These are phyloP conservation scores for Penicillium flavigenum DNA, from an alignment of 495 filamentous ascomycete species.

Conservation along the genomic window DNA sequence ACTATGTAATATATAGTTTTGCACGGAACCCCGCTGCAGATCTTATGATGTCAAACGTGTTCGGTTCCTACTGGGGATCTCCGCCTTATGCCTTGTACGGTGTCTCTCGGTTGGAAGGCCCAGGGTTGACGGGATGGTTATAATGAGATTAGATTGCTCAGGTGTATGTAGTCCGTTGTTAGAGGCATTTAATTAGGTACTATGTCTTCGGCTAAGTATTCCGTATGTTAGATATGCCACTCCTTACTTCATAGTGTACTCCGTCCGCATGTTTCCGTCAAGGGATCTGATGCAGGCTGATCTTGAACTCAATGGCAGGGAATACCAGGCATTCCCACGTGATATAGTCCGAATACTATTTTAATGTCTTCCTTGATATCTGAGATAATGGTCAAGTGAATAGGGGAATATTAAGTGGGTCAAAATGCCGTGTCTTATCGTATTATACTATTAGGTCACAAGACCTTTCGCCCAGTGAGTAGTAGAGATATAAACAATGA, in stretches of 20 bases:
- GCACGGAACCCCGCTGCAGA: constrained; percentile 5
- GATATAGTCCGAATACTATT: neutral
- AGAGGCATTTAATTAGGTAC: no score
- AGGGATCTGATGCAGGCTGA: neutral
- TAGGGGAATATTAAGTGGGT: constrained; percentile 6
- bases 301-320: neutral
- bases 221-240: no score
- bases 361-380: no score
- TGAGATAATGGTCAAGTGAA: neutral
- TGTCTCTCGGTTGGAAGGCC: neutral
- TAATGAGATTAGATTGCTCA: no score
- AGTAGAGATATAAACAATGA: constrained; percentile 1
- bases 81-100: neutral
- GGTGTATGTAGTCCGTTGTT: no score
- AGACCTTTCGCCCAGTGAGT: neutral
- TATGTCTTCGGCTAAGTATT: no score
- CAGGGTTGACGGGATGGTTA: no score
- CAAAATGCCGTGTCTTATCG: constrained; percentile 1
- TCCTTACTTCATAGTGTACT: no score
- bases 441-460: constrained; percentile 1
- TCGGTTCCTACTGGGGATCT: neutral
- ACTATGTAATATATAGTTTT: neutral
- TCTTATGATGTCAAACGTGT: constrained; percentile 4
- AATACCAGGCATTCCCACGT: neutral
- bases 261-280: no score